A percentile compares a stretch with the other conserved stretches of the same genome.
These are phyloP conservation scores for Strigomonas culicis DNA, from an alignment of 208 protist species.

Conservation along the genomic window DNA sequence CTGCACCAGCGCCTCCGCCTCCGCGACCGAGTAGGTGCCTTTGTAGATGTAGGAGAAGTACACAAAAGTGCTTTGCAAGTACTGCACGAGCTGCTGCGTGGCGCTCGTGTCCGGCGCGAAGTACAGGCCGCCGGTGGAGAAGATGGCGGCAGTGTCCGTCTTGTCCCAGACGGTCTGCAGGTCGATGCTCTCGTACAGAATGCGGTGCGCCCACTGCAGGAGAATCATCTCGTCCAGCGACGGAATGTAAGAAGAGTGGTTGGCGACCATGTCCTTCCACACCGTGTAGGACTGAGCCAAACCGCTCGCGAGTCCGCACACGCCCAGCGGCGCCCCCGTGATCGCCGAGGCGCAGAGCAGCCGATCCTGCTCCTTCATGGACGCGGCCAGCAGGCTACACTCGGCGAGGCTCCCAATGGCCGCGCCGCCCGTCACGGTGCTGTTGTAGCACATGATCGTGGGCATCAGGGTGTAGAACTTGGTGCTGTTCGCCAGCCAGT, in stretches of 20 bases:
- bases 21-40: conserved; percentile 22
- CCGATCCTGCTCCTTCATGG: not conserved
- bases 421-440: not conserved
- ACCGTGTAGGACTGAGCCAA: conserved; percentile 2
- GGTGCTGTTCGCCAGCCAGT: not conserved
- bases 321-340: conserved; percentile 11
- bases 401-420: conserved; percentile 1
- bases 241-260: conserved; percentile 19
- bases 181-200: conserved; percentile 24
- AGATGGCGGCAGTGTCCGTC: conserved; percentile 25
- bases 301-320: conserved; percentile 16
- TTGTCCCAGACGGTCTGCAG: conserved; percentile 16
- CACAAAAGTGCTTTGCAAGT: conserved; percentile 24
- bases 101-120: conserved; percentile 32
- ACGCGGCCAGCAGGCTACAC: not conserved
- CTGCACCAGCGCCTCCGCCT: conserved; percentile 13
- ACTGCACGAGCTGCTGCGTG: conserved; percentile 24
- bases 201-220: conserved; percentile 43
- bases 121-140: conserved; percentile 42
- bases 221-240: conserved; percentile 38
- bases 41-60: conserved; percentile 50
- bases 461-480: not conserved
- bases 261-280: conserved; percentile 17
- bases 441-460: conserved; percentile 31
- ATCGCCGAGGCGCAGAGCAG: conserved; percentile 16